Evolutionary conservation across 345 rosid genomes (phyloP).

Genomic region (Eucalyptus polybractea): DNA sequence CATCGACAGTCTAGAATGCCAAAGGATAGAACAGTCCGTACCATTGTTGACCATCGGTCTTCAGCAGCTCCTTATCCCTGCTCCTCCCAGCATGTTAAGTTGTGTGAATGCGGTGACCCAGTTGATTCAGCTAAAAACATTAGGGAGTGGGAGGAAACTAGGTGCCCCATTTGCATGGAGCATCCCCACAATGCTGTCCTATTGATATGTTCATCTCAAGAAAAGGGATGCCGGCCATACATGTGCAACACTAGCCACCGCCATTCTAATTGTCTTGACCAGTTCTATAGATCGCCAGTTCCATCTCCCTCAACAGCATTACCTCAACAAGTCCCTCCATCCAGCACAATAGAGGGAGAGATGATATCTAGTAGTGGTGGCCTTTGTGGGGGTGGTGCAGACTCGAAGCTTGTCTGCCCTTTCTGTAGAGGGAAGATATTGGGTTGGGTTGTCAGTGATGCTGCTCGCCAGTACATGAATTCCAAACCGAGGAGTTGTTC

Average conservation of each 20-base stretch:
- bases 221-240: conserved; percentile 56
- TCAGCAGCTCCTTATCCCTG: conserved; percentile 43
- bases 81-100: conserved; percentile 14
- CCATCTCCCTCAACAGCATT: conserved; percentile 4
- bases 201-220: conserved; percentile 39
- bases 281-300: conserved; percentile 13
- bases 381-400: not conserved
- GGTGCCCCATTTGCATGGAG: conserved; percentile 72
- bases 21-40: conserved; percentile 26
- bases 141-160: conserved; percentile 51
- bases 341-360: not conserved
- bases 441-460: conserved; percentile 28
- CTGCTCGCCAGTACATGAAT: conserved; percentile 45
- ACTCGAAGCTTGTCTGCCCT: conserved; percentile 27
- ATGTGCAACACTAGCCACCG: conserved; percentile 64
- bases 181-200: conserved; percentile 70
- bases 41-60: conserved; percentile 8
- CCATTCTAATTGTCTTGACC: conserved; percentile 62
- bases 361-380: not conserved
- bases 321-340: conserved; percentile 5
- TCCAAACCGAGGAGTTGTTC: conserved; percentile 41
- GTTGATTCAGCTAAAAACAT: conserved; percentile 11
- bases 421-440: conserved; percentile 45
- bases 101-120: not conserved
- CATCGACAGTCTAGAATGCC: conserved; percentile 9